Percentiles rank a stretch among this genome's conserved stretches.
Conservation (phyloP, 2,329 filamentous ascomycete genomes). For the Fusarium tricinctum region DNA sequence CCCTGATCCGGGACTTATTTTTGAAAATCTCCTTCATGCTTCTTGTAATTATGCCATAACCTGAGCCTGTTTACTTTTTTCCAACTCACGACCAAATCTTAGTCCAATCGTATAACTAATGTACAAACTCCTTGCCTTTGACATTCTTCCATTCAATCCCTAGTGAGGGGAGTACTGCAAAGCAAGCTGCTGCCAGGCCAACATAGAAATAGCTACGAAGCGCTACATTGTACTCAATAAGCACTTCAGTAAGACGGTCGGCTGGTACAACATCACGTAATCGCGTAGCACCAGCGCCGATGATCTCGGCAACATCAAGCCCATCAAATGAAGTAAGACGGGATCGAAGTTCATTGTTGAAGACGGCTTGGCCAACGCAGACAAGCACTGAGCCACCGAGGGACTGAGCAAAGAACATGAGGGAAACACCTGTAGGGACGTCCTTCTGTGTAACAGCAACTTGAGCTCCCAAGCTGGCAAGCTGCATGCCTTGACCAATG, state of each 20-base stretch:
- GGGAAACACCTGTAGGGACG: slow-evolving; percentile 5
- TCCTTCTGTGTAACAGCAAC: neutral
- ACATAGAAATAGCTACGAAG: slow-evolving; percentile 10
- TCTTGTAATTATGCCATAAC: no score
- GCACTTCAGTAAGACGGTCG: slow-evolving; percentile 4
- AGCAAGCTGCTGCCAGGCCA: slow-evolving; percentile 3
- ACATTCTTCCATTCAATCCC: slow-evolving; percentile 18
- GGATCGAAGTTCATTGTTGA: slow-evolving; percentile 13
- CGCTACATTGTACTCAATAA: slow-evolving; percentile 14
- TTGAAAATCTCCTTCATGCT: no score
- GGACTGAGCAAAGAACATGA: slow-evolving; percentile 19
- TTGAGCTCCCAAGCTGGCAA: slow-evolving; percentile 13
- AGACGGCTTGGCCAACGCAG: slow-evolving; percentile 15
- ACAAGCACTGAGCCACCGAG: slow-evolving; percentile 18
- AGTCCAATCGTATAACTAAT: neutral
- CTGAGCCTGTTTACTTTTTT: no score
- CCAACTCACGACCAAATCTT: no score
- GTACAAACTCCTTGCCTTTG: slow-evolving; percentile 5
- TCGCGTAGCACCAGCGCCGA: slow-evolving; percentile 6
- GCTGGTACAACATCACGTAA: neutral
- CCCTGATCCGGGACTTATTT: no score
- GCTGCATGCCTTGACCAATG: slow-evolving; percentile 17
- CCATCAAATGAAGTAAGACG: slow-evolving; percentile 1
- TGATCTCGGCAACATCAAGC: neutral
- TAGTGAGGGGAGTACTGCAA: neutral